Percentiles rank a stretch among this genome's conserved stretches.
Evolutionary conservation across 345 rosid genomes (phyloP).

Genomic region (Gossypium stocksii): DNA sequence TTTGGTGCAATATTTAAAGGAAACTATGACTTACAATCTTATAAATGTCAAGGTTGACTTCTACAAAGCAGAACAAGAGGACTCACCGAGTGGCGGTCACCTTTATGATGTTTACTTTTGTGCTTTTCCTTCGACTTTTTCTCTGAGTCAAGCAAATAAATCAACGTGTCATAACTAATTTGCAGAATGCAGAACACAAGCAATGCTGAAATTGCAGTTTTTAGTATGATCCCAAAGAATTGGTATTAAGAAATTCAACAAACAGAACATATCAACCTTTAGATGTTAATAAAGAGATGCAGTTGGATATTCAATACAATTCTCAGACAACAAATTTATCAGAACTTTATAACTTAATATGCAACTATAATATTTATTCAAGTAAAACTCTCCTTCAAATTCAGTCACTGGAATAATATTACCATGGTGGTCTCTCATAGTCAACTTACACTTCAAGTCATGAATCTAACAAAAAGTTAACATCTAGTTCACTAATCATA

Average conservation of each 20-base stretch:
- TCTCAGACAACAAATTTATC: neutral
- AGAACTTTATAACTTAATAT: neutral
- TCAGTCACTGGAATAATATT: neutral
- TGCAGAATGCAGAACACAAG: neutral
- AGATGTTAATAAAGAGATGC: neutral
- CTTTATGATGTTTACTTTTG: constrained; percentile 44
- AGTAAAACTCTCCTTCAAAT: neutral
- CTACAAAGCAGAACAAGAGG: constrained; percentile 17
- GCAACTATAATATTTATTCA: neutral
- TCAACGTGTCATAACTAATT: constrained; percentile 22
- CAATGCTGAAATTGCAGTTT: neutral
- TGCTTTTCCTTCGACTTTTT: constrained; percentile 70
- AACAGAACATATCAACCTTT: neutral
- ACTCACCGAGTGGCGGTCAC: constrained; percentile 41
- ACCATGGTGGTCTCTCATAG: neutral
- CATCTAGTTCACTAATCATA: neutral
- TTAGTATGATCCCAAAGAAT: neutral
- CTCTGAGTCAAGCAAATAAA: constrained; percentile 43
- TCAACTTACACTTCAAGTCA: constrained; percentile 2
- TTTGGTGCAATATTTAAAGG: neutral
- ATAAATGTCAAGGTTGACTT: constrained; percentile 1
- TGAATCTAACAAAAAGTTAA: neutral
- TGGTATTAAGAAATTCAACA: neutral
- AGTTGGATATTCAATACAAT: neutral
- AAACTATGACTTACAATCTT: neutral